Conservation (phyloP, 768 basidiomycete genomes). For the Tylopilus sp. region DNA sequence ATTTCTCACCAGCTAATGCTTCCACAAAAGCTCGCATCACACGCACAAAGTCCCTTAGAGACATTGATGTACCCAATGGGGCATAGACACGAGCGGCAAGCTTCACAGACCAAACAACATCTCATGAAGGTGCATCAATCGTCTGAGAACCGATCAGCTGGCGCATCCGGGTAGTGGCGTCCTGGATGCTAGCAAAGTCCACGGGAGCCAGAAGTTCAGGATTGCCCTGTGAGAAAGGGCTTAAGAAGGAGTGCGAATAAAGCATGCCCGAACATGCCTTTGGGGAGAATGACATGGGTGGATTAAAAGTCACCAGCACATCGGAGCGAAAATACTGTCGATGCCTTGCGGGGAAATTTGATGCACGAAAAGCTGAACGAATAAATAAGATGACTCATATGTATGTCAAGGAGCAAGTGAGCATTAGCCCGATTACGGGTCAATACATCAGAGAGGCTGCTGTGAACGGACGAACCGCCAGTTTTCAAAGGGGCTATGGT, state of each 20-base stretch:
- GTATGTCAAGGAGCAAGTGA: slow-evolving; percentile 81
- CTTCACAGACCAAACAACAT: slow-evolving; percentile 69
- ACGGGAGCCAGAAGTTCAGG: slow-evolving; percentile 70
- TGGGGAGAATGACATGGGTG: slow-evolving; percentile 61
- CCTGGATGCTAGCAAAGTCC: slow-evolving; percentile 56
- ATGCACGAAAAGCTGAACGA: neutral
- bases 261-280: slow-evolving; percentile 39
- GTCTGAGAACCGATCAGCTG: slow-evolving; percentile 72
- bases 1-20: slow-evolving; percentile 48
- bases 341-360: slow-evolving; percentile 47
- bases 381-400: slow-evolving; percentile 43
- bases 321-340: slow-evolving; percentile 86
- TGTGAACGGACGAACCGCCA: slow-evolving; percentile 52
- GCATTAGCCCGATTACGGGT: slow-evolving; percentile 59
- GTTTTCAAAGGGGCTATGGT: slow-evolving; percentile 87
- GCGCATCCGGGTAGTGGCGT: slow-evolving; percentile 59
- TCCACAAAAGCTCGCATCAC: slow-evolving; percentile 74
- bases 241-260: neutral
- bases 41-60: slow-evolving; percentile 79
- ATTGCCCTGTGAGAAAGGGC: slow-evolving; percentile 45
- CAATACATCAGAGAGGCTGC: slow-evolving; percentile 63
- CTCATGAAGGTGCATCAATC: slow-evolving; percentile 84
- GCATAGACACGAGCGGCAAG: slow-evolving; percentile 79
- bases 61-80: slow-evolving; percentile 84
- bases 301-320: slow-evolving; percentile 79